Percentiles rank a stretch among this genome's conserved stretches.
These are phyloP conservation scores for Yarrowia divulgata DNA, from an alignment of 805 yeast genomes.

Conservation along the genomic window DNA sequence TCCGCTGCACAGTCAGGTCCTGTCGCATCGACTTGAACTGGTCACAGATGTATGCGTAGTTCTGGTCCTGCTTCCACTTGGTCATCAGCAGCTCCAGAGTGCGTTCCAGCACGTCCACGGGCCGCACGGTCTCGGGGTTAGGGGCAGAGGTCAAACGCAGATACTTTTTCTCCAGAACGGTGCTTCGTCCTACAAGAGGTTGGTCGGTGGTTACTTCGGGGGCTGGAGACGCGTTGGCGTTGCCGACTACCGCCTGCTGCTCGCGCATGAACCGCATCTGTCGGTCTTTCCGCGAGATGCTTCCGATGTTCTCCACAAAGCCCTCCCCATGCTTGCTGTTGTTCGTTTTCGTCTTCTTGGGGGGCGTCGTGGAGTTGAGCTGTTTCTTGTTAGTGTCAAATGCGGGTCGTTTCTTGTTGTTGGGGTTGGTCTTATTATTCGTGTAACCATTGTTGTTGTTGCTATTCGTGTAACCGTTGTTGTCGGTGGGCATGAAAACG, in stretches of 20 bases:
- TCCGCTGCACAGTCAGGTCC: slow-evolving; percentile 90
- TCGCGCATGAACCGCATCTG: slow-evolving; percentile 24
- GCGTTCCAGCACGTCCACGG: slow-evolving; percentile 64
- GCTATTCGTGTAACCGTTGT: slow-evolving; percentile 8
- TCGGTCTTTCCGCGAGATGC: slow-evolving; percentile 31
- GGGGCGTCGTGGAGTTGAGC: slow-evolving; percentile 27
- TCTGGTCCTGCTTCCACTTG: slow-evolving; percentile 61
- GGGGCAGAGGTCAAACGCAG: slow-evolving; percentile 90
- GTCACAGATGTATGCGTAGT: slow-evolving; percentile 80
- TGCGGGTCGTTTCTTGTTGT: neutral
- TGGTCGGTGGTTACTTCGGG: slow-evolving; percentile 38
- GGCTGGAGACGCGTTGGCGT: slow-evolving; percentile 18
- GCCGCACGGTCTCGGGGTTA: slow-evolving; percentile 82
- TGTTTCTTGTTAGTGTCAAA: slow-evolving; percentile 36
- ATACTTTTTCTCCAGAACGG: slow-evolving; percentile 75
- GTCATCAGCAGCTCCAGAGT: slow-evolving; percentile 62
- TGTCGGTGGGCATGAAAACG: slow-evolving; percentile 42
- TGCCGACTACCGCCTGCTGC: slow-evolving; percentile 30
- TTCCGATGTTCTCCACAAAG: slow-evolving; percentile 29
- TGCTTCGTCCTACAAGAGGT: slow-evolving; percentile 67
- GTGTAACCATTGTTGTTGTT: neutral
- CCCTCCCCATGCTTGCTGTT: slow-evolving; percentile 13
- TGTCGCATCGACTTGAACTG: slow-evolving; percentile 93
- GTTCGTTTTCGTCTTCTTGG: slow-evolving; percentile 17
- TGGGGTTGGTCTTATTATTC: slow-evolving; percentile 2